These are phyloP conservation scores for Umbelopsis sp. DNA, from an alignment of 371 early-diverging fungal genomes.

Conservation along the genomic window DNA sequence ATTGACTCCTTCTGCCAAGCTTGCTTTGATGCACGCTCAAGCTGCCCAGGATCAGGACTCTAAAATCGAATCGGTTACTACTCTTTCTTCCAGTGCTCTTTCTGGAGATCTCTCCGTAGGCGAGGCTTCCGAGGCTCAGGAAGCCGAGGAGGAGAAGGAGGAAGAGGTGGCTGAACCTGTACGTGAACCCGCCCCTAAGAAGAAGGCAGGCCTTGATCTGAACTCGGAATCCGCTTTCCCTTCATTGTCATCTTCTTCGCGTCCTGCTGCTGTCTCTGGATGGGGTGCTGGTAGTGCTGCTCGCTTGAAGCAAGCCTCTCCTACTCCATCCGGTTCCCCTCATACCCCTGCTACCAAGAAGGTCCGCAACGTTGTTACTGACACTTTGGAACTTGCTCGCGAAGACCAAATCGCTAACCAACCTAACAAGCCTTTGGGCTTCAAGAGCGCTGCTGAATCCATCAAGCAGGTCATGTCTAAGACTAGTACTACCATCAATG, in stretches of 20 bases:
- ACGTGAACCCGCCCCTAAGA: conserved; percentile 2
- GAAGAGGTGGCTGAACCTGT: not conserved
- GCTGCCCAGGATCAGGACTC: conserved; percentile 26
- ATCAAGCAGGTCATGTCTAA: conserved; percentile 73
- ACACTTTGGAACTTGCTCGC: conserved; percentile 67
- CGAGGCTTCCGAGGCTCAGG: not conserved
- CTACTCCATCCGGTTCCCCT: conserved; percentile 15
- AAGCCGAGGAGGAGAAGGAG: not conserved
- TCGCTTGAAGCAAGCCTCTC: conserved; percentile 49
- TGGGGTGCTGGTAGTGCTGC: conserved; percentile 58
- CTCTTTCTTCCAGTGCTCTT: conserved; percentile 14
- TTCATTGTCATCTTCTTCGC: conserved; percentile 61
- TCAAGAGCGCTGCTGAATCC: conserved; percentile 69
- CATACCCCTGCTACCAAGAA: conserved; percentile 26
- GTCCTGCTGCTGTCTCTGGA: conserved; percentile 51
- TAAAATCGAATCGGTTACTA: not conserved
- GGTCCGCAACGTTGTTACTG: conserved; percentile 46
- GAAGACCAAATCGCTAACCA: conserved; percentile 56
- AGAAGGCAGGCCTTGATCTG: conserved; percentile 49
- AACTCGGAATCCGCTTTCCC: conserved; percentile 75
- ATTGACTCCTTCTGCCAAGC: conserved; percentile 51
- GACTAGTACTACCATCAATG: conserved; percentile 84
- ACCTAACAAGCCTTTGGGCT: conserved; percentile 49
- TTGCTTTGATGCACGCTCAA: conserved; percentile 52
- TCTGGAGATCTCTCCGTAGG: conserved; percentile 13